Percentiles rank a stretch among this genome's conserved stretches.
These are phyloP conservation scores for Calonectria naviculata DNA, from an alignment of 2,329 filamentous ascomycete species.

Conservation along the genomic window DNA sequence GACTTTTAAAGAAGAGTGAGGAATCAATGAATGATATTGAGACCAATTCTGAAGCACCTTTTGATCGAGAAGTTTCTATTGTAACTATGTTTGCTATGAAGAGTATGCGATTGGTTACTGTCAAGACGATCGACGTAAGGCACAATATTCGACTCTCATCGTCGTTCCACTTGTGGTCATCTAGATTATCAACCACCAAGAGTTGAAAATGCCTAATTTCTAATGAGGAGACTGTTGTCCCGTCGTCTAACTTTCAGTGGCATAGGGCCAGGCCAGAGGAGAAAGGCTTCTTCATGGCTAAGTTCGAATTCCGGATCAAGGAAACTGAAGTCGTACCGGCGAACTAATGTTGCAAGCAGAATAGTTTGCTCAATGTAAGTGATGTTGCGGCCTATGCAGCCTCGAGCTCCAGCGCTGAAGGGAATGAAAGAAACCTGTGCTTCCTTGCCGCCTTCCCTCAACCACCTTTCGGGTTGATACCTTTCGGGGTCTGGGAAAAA, in stretches of 20 bases:
- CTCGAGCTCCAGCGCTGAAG: slow-evolving; percentile 53
- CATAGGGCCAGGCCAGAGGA: slow-evolving; percentile 32
- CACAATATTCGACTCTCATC: too few species aligned
- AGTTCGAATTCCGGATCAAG: slow-evolving; percentile 27
- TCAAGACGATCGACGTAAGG: too few species aligned
- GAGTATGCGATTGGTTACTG: too few species aligned
- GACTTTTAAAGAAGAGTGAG: too few species aligned
- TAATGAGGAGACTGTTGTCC: background rate
- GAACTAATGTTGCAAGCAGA: slow-evolving; percentile 52
- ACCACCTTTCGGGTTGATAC: slow-evolving; percentile 54
- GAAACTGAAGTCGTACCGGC: slow-evolving; percentile 52
- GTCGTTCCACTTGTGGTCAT: too few species aligned
- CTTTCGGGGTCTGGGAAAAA: slow-evolving; percentile 52
- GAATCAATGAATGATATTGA: too few species aligned
- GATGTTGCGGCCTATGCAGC: slow-evolving; percentile 54
- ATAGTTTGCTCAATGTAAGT: slow-evolving; percentile 58
- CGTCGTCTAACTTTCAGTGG: slow-evolving; percentile 21
- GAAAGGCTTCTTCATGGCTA: slow-evolving; percentile 31
- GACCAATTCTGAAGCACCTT: too few species aligned
- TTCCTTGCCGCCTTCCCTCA: slow-evolving; percentile 47
- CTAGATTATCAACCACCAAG: too few species aligned
- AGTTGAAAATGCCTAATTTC: too few species aligned
- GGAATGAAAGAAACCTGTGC: slow-evolving; percentile 50
- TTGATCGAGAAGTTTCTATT: too few species aligned
- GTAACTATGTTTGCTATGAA: too few species aligned